Base-by-base conservation (phyloP, 1,284 basidiomycete species). In the Ceratobasidium sp. region DNA sequence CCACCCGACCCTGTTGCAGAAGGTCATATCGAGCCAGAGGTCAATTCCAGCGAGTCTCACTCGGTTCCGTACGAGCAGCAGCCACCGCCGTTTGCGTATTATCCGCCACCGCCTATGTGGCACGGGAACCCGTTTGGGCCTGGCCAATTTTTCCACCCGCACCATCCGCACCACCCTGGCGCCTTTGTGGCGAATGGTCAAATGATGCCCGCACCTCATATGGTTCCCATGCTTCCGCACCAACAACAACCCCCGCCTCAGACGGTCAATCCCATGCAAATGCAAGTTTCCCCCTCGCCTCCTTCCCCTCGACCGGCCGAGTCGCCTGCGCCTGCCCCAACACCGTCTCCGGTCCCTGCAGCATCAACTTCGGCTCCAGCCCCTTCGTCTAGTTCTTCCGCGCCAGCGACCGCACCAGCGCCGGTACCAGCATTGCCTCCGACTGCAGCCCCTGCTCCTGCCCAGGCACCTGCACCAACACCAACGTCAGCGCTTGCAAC, bases 11-110 rank as follows among this genome's bases (percentile, higher is more conserved):
- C 52, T 25, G 40, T 45, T 4, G 52, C 25, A 31, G 64, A 67
- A 29, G 25, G 20, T 10, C 49, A 53, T 10, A 13, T 20, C 22
- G 64, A 67, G 38, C n/a, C 32, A 22, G 64, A 67, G 7, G 53
- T 55, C 38, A 34, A 42, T 17, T 34, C 60, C 42, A 12, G 64
- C 32, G 40, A 84, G 52, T 34, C 52, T 10, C 64, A 32, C 47
- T 52, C 87, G 42, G 83, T 83, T 34, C 83, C 85, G 74, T 88
- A 86, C 74, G 84, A 84, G 35, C 64, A 54, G 20, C 58, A 62
- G 29, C 64, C 35, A 15, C 25, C 64, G 15, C 13, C 64, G 31
- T 67, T 67, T 55, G 38, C 42, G 15, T 47, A 54, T 40, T 67
- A 67, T 34, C 42, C 50, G 13, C 47, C 47, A 17, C 52, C 52